Conservation (phyloP, 352 stramenopile genomes). For the Phytophthora pinifolia region DNA sequence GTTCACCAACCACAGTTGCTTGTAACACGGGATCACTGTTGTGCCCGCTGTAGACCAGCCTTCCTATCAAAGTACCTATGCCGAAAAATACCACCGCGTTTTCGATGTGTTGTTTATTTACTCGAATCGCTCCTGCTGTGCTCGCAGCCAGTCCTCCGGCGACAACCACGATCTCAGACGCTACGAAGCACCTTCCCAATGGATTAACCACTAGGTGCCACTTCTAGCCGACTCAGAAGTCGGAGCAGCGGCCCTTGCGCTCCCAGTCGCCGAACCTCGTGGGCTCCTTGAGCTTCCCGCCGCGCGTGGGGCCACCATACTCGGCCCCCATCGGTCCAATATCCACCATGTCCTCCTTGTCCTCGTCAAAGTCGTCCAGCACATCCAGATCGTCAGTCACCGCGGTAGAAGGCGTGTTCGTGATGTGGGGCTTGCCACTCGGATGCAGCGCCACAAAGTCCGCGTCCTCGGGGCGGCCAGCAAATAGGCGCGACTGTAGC, state of each 20-base stretch:
- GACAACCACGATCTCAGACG: too few species aligned
- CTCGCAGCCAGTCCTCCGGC: too few species aligned
- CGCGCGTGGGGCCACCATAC: constrained; percentile 93
- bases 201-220: too few species aligned
- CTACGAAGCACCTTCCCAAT: too few species aligned
- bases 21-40: too few species aligned
- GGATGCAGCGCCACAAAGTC: constrained; percentile 41
- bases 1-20: too few species aligned
- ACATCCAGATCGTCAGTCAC: constrained; percentile 20
- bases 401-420: constrained; percentile 15
- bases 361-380: constrained; percentile 67
- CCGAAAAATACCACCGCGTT: too few species aligned
- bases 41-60: too few species aligned
- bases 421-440: constrained; percentile 25
- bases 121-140: too few species aligned
- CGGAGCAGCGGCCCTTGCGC: constrained; percentile 94
- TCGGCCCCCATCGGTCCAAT: constrained; percentile 87
- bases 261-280: constrained; percentile 98
- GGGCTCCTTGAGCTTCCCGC: constrained; percentile 93
- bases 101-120: too few species aligned
- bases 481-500: constrained; percentile 27
- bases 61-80: too few species aligned
- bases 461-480: constrained; percentile 27
- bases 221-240: constrained; percentile 79
- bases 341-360: constrained; percentile 94